Evolutionary conservation across 371 early-diverging fungal genomes (phyloP).

Genomic region (Mucor indicus): DNA sequence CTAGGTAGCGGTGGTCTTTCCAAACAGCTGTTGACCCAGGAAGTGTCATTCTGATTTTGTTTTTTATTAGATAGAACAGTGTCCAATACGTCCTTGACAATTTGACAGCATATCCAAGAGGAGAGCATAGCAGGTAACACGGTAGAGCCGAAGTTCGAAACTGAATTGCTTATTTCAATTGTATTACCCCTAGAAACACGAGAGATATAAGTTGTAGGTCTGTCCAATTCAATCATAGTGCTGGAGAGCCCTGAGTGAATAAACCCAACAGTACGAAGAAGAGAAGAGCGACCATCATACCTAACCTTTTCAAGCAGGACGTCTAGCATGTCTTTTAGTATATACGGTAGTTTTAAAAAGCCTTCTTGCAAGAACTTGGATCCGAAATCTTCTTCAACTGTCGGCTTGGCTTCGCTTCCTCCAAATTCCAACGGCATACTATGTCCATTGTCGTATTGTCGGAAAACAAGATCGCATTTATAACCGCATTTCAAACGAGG

Average conservation of each 20-base stretch:
- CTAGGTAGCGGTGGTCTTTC: constrained; percentile 7
- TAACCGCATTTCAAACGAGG: constrained; percentile 4
- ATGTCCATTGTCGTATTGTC: constrained; percentile 7
- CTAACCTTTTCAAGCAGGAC: background rate
- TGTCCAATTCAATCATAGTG: constrained; percentile 7
- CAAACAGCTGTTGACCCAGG: constrained; percentile 8
- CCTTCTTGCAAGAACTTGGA: constrained; percentile 10
- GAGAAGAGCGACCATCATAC: constrained; percentile 1
- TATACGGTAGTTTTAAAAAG: constrained; percentile 4
- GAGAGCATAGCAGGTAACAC: constrained; percentile 12
- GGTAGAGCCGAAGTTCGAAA: constrained; percentile 6
- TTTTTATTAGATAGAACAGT: constrained; percentile 1
- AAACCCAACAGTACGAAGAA: constrained; percentile 4
- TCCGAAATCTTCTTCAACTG: constrained; percentile 1
- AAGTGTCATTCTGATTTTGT: constrained; percentile 6
- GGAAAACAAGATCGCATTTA: constrained; percentile 4
- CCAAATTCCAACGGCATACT: constrained; percentile 8
- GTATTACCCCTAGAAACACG: constrained; percentile 8
- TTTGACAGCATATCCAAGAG: constrained; percentile 10
- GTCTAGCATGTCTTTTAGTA: constrained; percentile 8
- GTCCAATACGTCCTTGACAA: constrained; percentile 10
- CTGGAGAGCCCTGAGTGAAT: constrained; percentile 10
- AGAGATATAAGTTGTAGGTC: constrained; percentile 9
- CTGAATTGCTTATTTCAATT: constrained; percentile 5
- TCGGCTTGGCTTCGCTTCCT: constrained; percentile 8